phyloP scores from a whole-genome alignment of 257 asterid species.

The Fraxinus cuspidata region DNA sequence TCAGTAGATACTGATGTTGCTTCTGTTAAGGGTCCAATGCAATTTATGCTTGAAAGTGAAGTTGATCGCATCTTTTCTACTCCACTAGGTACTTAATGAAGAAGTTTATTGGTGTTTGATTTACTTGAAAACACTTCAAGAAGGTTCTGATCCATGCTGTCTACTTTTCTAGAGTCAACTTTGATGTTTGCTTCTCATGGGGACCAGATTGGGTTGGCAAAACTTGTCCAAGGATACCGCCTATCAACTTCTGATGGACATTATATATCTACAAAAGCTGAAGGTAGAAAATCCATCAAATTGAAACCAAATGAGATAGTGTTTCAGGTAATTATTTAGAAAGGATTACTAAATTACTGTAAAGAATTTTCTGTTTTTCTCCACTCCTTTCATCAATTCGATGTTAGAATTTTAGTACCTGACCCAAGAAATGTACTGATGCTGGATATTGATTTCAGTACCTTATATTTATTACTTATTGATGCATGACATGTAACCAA shows the following conservation, averaged over 20 bases:
- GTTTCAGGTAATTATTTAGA: slow-evolving; percentile 73
- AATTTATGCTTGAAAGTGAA: slow-evolving; percentile 85
- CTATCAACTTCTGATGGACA: slow-evolving; percentile 84
- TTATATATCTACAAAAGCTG: slow-evolving; percentile 87
- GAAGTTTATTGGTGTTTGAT: slow-evolving; percentile 25
- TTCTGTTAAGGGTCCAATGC: slow-evolving; percentile 84
- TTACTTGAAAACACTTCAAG: slow-evolving; percentile 26
- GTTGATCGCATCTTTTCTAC: slow-evolving; percentile 94
- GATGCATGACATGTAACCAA: slow-evolving; percentile 20
- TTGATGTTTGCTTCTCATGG: slow-evolving; percentile 88
- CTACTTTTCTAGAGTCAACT: slow-evolving; percentile 73
- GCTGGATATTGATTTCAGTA: slow-evolving; percentile 11
- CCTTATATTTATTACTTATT: slow-evolving; percentile 7
- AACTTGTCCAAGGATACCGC: slow-evolving; percentile 81
- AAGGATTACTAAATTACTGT: slow-evolving; percentile 12
- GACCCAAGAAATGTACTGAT: slow-evolving; percentile 14
- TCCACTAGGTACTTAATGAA: slow-evolving; percentile 71
- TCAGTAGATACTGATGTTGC: slow-evolving; percentile 57
- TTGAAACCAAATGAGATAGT: slow-evolving; percentile 85
- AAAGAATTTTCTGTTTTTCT: slow-evolving; percentile 7
- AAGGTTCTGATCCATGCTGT: slow-evolving; percentile 36
- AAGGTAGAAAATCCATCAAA: slow-evolving; percentile 83
- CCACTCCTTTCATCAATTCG: slow-evolving; percentile 8
- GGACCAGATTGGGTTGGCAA: slow-evolving; percentile 90
- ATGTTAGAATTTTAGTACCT: slow-evolving; percentile 16